These are phyloP conservation scores for Dactylellina cionopaga DNA, from an alignment of 2,329 filamentous ascomycete species.

Conservation along the genomic window DNA sequence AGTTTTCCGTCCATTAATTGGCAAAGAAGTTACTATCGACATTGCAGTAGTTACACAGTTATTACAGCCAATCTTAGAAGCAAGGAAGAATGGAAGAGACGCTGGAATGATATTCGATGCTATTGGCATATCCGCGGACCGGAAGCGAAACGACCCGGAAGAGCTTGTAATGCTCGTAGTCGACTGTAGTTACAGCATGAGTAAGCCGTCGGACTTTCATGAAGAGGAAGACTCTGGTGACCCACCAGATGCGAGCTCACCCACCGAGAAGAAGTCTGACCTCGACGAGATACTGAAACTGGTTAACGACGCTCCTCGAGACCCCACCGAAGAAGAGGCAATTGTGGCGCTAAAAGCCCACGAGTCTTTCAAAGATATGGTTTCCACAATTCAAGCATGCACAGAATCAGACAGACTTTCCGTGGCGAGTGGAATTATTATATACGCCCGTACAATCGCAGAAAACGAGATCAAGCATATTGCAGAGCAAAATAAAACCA, in stretches of 20 bases:
- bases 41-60: constrained; percentile 59
- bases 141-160: neutral
- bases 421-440: neutral
- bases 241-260: neutral
- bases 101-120: constrained; percentile 59
- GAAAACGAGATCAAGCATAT: neutral
- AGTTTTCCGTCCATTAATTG: constrained; percentile 58
- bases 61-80: constrained; percentile 59
- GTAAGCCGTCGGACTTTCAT: constrained; percentile 5
- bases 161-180: constrained; percentile 16
- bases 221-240: neutral
- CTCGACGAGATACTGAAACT: neutral
- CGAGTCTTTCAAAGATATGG: neutral
- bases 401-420: neutral
- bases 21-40: constrained; percentile 59
- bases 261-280: neutral
- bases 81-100: constrained; percentile 56
- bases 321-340: neutral
- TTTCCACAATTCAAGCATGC: neutral
- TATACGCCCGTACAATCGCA: neutral
- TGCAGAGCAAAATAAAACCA: neutral
- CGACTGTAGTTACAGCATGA: constrained; percentile 10
- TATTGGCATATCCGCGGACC: neutral
- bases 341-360: neutral
- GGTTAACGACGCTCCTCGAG: neutral